Evolutionary conservation across 257 asterid species (phyloP).

Genomic region (Scutellaria galericulata): DNA sequence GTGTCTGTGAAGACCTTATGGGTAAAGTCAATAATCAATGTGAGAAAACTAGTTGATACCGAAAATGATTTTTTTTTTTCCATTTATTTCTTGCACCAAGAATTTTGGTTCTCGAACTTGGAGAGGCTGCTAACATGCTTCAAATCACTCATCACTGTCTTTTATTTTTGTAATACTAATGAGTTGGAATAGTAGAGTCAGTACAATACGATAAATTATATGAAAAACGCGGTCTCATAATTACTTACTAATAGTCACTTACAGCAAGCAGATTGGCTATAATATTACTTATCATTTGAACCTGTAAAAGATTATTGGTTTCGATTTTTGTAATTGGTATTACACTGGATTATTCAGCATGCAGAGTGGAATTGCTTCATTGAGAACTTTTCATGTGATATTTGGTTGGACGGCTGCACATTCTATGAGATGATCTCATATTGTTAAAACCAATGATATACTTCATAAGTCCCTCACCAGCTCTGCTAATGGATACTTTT

Average conservation of each 20-base stretch:
- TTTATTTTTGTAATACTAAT: constrained; percentile 6
- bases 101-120: constrained; percentile 7
- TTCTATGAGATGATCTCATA: neutral
- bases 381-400: neutral
- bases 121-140: neutral
- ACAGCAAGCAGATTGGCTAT: neutral
- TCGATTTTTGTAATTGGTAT: neutral
- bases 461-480: neutral
- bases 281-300: neutral
- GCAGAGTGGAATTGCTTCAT: neutral
- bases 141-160: neutral
- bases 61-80: neutral
- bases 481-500: neutral
- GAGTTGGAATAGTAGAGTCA: neutral
- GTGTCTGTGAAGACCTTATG: constrained; percentile 2
- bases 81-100: neutral
- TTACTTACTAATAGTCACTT: neutral
- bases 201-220: neutral
- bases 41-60: neutral
- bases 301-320: neutral
- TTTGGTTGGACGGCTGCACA: neutral
- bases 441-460: constrained; percentile 6
- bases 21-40: neutral
- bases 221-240: constrained; percentile 2
- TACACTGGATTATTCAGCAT: neutral